Base-by-base conservation (phyloP, 208 protist genomes). In the Trypanosoma congolense region DNA sequence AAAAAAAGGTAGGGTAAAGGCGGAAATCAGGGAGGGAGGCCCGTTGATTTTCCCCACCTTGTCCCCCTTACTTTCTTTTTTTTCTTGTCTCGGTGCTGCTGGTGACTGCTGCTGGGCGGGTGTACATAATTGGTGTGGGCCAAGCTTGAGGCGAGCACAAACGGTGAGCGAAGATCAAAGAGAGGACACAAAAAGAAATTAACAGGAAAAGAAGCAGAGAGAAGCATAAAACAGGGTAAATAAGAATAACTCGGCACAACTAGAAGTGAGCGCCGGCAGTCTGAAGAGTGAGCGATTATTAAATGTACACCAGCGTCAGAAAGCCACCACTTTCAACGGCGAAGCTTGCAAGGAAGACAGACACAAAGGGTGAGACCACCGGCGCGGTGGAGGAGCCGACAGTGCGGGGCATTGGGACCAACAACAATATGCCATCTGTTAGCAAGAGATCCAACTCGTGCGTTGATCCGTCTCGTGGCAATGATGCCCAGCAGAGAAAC, bases 231-330 rank as follows among this genome's bases (percentile, higher is more conserved):
- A 24, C 21, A 26, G 22, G 26, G 9, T 24, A 51, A 51, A 12
- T 31, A 19, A 5, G 21, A 46, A 9, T 46, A n/a, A 22, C 6
- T 46, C 21, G 21, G 42, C 18, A n/a, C 21, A n/a, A 19, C 21
- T 46, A 25, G 21, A 46, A 46, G 18, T 8, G 12, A n/a, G n/a
- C n/a, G n/a, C n/a, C n/a, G n/a, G n/a, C n/a, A n/a, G n/a, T n/a
- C n/a, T 56, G 4, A 8, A 31, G 53, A 48, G 42, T 21, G 18
- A 18, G 26, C 16, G 2, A 25, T 8, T 50, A 2, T 16, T 9
- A 19, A 29, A 56, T 59, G 60, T 65, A 47, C 36, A 65, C 31
- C 18, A 42, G 38, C 44, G 50, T 65, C 52, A 57, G 60, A 53
- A 65, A 65, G 25, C 60, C 60, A 14, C 60, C 60, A 12, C 51